Conservation (phyloP, 129 eudicot genomes). For the Lactuca sativa region DNA sequence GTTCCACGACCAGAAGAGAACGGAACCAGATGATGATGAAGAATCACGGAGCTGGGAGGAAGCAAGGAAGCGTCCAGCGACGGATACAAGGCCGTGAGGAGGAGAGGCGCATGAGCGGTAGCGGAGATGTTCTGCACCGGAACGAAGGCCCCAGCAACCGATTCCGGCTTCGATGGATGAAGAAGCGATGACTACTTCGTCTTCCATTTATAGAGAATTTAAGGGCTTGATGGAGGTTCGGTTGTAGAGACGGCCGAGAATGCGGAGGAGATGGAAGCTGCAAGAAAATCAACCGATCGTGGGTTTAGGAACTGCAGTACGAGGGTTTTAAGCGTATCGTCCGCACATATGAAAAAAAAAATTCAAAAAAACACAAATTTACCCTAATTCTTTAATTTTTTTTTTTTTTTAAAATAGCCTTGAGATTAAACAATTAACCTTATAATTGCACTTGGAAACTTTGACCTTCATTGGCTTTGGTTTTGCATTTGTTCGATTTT, state of each 20-base stretch:
- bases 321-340: background rate
- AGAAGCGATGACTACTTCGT: slow-evolving; percentile 66
- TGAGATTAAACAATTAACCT: no score
- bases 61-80: slow-evolving; percentile 68
- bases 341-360: background rate
- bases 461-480: no score
- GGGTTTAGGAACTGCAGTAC: background rate
- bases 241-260: background rate
- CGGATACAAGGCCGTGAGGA: slow-evolving; percentile 72
- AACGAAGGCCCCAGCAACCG: slow-evolving; percentile 80
- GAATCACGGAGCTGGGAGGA: slow-evolving; percentile 76
- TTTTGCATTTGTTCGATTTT: no score
- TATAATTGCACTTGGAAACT: no score
- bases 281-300: background rate
- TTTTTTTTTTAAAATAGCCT: no score
- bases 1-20: slow-evolving; percentile 87
- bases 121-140: slow-evolving; percentile 77
- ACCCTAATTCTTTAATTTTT: no score
- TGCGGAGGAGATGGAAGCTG: background rate
- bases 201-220: slow-evolving; percentile 35
- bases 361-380: no score
- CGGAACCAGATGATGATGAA: slow-evolving; percentile 64
- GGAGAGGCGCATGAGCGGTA: slow-evolving; percentile 67
- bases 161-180: slow-evolving; percentile 71
- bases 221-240: background rate